Evolutionary conservation across 78 protist species (phyloP), one percentile per base, ranked within the genome.

Genomic region (Dictyostelium discoideum): DNA sequence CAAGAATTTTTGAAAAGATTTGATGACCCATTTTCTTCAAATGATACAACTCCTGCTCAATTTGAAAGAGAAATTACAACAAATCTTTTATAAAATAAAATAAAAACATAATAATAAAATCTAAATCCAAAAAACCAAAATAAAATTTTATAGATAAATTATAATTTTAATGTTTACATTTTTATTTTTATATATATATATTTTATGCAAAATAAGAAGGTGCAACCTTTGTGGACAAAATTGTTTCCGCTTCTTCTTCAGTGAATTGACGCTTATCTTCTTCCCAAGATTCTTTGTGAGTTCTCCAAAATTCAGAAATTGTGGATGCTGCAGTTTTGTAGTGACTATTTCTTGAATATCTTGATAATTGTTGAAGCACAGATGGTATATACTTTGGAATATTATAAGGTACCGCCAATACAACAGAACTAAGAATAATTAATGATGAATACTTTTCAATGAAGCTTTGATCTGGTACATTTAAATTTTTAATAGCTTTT

Each of bases 151-250:
- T 32, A 32, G 37, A 32, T 32, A 32, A 32, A 48, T 4, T n/a
- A 65, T 22, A 69, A 26, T 69, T 9, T 69, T n/a, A 26, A 69
- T 74, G 20, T 74, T 24, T 74, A 29, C 40, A 74, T 37, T 74
- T 32, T 74, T 37, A 37, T 79, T 46, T 44, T 18, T 78, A 22
- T 9, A 20, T 78, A 42, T 73, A 32, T 46, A 42, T 42, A 42
- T 4, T 44, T 90, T 90, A 90, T 14, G 95, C 95, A 16, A 67
- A 90, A 39, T 90, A 90, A 39, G 87, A 65, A n/a, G 95, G 95
- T 82, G 85, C 84, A n/a, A 85, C 87, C 29, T 67, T 85, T 7
- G 95, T 90, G 2, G 44, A 50, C 5, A 37, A 10, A 24, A 90
- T 90, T 16, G 44, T 6, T 82, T 90, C 95, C 50, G 73, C 84